Evolutionary conservation across 2,329 filamentous ascomycete species (phyloP).

Genomic region (Pseudohalonectria lignicola): DNA sequence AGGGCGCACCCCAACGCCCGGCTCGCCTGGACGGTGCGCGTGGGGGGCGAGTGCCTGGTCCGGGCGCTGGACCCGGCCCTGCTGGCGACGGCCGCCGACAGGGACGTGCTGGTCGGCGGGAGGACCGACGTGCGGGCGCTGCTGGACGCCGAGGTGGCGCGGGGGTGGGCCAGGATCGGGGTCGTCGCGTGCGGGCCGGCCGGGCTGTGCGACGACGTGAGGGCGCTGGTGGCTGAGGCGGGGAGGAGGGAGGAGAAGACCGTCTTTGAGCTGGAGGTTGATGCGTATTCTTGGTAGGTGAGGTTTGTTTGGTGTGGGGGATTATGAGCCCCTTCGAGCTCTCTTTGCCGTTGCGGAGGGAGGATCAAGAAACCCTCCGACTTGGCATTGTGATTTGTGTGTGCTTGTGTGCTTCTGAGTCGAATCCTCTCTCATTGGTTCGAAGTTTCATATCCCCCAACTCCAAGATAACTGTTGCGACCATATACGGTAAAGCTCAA

Average conservation of each 20-base stretch:
- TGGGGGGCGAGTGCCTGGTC: slow-evolving; percentile 15
- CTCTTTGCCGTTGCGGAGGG: too few relatives aligned
- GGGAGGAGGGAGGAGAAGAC: background rate
- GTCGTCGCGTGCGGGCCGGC: slow-evolving; percentile 30
- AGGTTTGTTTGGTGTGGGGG: background rate
- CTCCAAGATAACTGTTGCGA: too few relatives aligned
- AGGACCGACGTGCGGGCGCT: slow-evolving; percentile 20
- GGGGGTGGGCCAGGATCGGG: slow-evolving; percentile 17
- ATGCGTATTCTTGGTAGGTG: slow-evolving; percentile 8
- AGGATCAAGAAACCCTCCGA: too few relatives aligned
- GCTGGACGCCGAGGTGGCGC: slow-evolving; percentile 17
- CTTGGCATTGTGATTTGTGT: too few relatives aligned
- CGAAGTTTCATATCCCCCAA: too few relatives aligned
- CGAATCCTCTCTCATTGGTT: too few relatives aligned
- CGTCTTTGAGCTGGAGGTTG: slow-evolving; percentile 10
- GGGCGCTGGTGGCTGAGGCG: slow-evolving; percentile 15
- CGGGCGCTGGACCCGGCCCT: slow-evolving; percentile 7
- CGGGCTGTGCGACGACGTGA: slow-evolving; percentile 26
- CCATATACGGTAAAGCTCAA: too few relatives aligned
- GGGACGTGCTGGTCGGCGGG: slow-evolving; percentile 14
- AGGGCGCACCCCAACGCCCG: slow-evolving; percentile 21
- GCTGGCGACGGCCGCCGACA: slow-evolving; percentile 14
- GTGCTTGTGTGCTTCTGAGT: too few relatives aligned
- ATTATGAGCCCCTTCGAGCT: too few relatives aligned
- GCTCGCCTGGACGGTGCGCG: slow-evolving; percentile 23